These are phyloP conservation scores for Amoebophrya sp. DNA, from an alignment of 169 alveolate genomes.

Conservation along the genomic window DNA sequence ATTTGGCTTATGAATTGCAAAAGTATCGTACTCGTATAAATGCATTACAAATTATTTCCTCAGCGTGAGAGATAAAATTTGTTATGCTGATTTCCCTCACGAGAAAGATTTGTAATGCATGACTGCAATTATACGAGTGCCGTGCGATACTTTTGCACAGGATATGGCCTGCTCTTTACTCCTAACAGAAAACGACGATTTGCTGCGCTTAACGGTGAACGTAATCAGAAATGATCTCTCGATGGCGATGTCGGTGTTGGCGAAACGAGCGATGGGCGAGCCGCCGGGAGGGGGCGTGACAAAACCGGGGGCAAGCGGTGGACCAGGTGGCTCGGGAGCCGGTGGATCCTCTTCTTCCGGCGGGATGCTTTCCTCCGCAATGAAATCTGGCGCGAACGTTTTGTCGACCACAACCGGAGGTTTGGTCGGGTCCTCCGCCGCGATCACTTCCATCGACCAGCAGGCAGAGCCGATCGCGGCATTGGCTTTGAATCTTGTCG, in stretches of 20 bases:
- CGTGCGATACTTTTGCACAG: no score
- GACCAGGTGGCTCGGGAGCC: background rate
- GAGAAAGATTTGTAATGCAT: no score
- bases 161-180: constrained; percentile 76
- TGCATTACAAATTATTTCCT: no score
- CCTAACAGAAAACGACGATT: constrained; percentile 65
- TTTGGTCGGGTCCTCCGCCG: background rate
- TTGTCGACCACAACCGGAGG: background rate
- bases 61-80: no score
- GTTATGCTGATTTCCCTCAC: no score
- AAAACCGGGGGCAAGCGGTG: no score
- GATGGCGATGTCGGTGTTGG: no score
- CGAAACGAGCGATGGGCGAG: no score
- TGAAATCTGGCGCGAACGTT: background rate
- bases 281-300: no score
- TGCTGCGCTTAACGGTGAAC: constrained; percentile 57
- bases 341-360: background rate
- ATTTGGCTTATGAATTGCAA: no score
- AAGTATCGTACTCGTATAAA: no score
- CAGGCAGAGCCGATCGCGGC: constrained; percentile 62
- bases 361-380: background rate
- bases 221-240: constrained; percentile 52
- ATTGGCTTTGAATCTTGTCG: constrained; percentile 66
- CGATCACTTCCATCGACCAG: background rate
- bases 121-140: no score